These are phyloP conservation scores for Panaeolus cyanescens DNA, from an alignment of 768 basidiomycete species.

Conservation along the genomic window DNA sequence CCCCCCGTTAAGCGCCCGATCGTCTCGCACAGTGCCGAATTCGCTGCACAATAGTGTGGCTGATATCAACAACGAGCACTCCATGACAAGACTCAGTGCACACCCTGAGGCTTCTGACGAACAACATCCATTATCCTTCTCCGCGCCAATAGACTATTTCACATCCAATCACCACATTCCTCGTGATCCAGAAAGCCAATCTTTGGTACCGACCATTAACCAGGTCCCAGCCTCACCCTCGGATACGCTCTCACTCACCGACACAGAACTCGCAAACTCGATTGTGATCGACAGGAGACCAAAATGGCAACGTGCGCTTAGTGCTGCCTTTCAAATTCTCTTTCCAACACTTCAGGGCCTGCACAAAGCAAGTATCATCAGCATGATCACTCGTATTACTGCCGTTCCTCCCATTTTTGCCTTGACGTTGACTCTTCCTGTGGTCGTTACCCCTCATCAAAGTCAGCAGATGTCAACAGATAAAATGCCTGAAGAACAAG, in stretches of 20 bases:
- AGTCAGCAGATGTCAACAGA: conserved; percentile 34
- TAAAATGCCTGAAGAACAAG: conserved; percentile 31
- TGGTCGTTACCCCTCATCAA: conserved; percentile 70
- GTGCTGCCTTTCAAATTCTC: conserved; percentile 58
- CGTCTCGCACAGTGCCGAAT: conserved; percentile 18
- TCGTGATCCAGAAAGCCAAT: conserved; percentile 4
- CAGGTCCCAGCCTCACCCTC: conserved; percentile 58
- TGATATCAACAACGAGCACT: conserved; percentile 10
- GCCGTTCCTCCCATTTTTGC: conserved; percentile 86
- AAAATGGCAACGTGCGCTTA: conserved; percentile 32
- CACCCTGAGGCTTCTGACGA: conserved; percentile 1
- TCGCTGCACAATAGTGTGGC: conserved; percentile 31
- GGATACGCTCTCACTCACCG: conserved; percentile 37
- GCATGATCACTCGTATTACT: conserved; percentile 73
- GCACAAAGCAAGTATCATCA: conserved; percentile 64
- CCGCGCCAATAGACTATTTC: conserved; percentile 21
- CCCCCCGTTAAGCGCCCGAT: conserved; percentile 23
- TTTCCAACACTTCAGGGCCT: conserved; percentile 88
- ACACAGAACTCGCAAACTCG: conserved; percentile 16
- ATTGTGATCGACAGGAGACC: neutral
- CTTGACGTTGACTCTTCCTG: conserved; percentile 88
- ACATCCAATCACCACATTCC: neutral
- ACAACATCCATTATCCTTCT: neutral
- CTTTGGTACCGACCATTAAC: conserved; percentile 54
- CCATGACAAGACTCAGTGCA: neutral